A percentile compares a stretch with the other conserved stretches of the same genome.
phyloP scores from a whole-genome alignment of 2,329 filamentous ascomycete genomes.

The Neurospora crassa region DNA sequence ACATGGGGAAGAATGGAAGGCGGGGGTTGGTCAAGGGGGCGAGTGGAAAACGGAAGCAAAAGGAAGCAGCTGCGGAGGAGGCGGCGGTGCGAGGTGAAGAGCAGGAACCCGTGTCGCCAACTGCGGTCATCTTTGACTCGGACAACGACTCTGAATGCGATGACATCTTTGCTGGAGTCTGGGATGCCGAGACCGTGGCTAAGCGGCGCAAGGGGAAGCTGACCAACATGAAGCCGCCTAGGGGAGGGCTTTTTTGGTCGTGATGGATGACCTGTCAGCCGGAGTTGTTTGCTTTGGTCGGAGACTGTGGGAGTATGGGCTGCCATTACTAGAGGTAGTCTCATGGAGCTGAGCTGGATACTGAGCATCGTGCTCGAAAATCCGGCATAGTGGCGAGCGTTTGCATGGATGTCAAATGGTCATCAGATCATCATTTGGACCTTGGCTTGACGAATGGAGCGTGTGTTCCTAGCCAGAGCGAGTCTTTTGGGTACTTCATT shows the following conservation, averaged over 20 bases:
- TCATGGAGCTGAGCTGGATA: background rate
- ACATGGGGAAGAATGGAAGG: constrained; percentile 3
- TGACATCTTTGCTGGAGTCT: constrained; percentile 52
- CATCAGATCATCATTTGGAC: background rate
- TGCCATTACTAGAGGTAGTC: background rate
- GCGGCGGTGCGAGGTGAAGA: constrained; percentile 4
- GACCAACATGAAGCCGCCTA: background rate
- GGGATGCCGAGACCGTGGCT: constrained; percentile 45
- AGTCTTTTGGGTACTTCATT: background rate
- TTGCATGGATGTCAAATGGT: background rate
- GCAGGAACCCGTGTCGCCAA: constrained; percentile 5
- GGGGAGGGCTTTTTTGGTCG: background rate
- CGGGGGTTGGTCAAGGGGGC: background rate
- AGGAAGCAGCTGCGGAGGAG: background rate
- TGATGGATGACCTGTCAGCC: background rate
- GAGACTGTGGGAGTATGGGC: background rate
- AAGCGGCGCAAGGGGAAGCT: constrained; percentile 33
- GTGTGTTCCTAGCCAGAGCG: background rate
- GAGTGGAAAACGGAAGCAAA: constrained; percentile 2
- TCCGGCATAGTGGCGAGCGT: background rate
- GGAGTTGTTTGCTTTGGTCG: background rate
- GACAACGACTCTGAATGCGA: constrained; percentile 59
- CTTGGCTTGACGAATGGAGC: background rate
- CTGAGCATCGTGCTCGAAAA: background rate
- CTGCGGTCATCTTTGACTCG: constrained; percentile 45